Evolutionary conservation across 176 grass and related monocot genomes (phyloP), one percentile per base, ranked within the genome.

Genomic region (Zoysia japonica): DNA sequence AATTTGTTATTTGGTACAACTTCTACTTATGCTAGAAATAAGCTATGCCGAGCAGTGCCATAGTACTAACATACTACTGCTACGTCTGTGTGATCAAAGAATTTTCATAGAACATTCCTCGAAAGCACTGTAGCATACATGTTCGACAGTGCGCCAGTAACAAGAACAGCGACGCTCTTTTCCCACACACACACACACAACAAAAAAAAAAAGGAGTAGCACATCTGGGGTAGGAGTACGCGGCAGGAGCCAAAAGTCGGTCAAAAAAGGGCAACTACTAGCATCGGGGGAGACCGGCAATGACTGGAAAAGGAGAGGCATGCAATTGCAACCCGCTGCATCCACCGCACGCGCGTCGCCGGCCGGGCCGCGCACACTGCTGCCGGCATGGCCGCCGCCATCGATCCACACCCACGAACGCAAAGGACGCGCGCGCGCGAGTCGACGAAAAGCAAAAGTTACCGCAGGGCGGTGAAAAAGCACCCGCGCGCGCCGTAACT

Each of bases 401-500:
- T 76, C 59, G 40, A 65, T 14, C 55, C 55, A 4, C 76, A n/a
- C 56, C 40, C 41, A 4, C 80, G 56, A 16, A n/a, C 2, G 54
- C 54, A 56, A 44, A 85, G 70, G 77, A 68, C 4, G 69, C 15
- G 39, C 62, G 71, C 67, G 63, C 72, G 68, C 13, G 81, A n/a
- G 54, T 55, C 49, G 76, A 77, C 36, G 48, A 55, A 79, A 75
- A 36, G 39, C 17, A 54, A 81, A 81, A 81, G 87, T 71, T 71
- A 62, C 81, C 14, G 40, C 48, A 68, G 75, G 28, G 44, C 8
- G 35, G 61, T 39, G 61, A 8, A 7, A 10, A n/a, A 40, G 13
- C 57, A 28, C 28, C 28, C 47, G 2, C 17, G 71, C 61, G 71
- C 39, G 64, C 84, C 53, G 51, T 88, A 70, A 75, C 76, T 80